Percentiles rank a stretch among this genome's conserved stretches.
phyloP scores from a whole-genome alignment of 805 yeast genomes.

The Kodamaea restingae region DNA sequence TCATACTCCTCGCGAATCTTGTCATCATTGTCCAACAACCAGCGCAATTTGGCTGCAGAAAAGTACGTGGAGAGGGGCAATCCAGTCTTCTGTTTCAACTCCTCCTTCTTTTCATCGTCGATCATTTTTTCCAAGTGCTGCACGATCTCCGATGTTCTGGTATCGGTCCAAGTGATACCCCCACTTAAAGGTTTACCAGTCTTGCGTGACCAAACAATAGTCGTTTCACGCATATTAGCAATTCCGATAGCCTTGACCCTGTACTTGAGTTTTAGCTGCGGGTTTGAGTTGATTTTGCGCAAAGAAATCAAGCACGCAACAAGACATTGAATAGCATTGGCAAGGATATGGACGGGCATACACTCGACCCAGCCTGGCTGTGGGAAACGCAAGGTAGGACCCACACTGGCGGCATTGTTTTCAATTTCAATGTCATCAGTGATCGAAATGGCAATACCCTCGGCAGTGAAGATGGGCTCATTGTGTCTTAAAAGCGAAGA shows the following conservation, averaged over 20 bases:
- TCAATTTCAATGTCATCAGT: conserved; percentile 60
- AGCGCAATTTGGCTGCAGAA: conserved; percentile 82
- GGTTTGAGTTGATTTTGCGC: conserved; percentile 51
- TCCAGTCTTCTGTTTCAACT: conserved; percentile 66
- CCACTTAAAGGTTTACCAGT: conserved; percentile 81
- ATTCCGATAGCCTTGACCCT: conserved; percentile 74
- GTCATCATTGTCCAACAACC: conserved; percentile 82
- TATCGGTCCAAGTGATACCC: conserved; percentile 96
- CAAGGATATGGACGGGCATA: conserved; percentile 77
- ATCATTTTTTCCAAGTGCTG: conserved; percentile 53
- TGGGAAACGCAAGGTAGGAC: conserved; percentile 74
- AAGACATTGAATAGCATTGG: conserved; percentile 76
- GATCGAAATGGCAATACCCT: conserved; percentile 67
- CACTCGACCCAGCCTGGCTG: conserved; percentile 94
- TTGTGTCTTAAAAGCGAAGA: conserved; percentile 42
- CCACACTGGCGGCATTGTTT: conserved; percentile 46
- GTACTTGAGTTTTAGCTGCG: conserved; percentile 50
- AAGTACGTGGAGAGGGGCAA: conserved; percentile 88
- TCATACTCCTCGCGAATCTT: conserved; percentile 65
- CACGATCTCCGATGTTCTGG: conserved; percentile 74
- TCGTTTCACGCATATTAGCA: conserved; percentile 95
- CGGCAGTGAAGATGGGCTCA: conserved; percentile 65
- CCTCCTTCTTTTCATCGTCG: conserved; percentile 51
- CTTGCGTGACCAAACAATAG: conserved; percentile 77
- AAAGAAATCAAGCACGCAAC: conserved; percentile 58